Conservation (phyloP, 257 asterid genomes). For the Nicotiana undulata region DNA sequence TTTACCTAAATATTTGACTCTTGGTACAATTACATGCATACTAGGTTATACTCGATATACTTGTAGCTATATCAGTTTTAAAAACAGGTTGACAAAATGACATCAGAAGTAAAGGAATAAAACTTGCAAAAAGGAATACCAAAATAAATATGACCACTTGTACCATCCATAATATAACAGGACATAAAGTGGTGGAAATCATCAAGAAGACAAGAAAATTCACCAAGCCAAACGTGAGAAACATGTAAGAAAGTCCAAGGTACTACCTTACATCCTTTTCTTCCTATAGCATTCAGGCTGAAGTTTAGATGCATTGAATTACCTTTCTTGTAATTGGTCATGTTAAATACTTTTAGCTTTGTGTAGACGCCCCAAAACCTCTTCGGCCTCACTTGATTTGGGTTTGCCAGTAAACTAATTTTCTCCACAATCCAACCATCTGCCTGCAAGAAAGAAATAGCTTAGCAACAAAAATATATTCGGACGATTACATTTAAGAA, state of each 20-base stretch:
- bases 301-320: conserved; percentile 7
- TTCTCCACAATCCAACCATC: conserved; percentile 98
- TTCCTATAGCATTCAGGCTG: conserved; percentile 1
- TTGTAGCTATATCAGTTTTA: neutral
- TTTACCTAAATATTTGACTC: neutral
- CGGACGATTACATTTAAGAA: neutral
- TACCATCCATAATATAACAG: neutral
- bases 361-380: conserved; percentile 99
- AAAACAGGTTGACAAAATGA: neutral
- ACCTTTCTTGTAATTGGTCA: conserved; percentile 94
- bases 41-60: neutral
- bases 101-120: neutral
- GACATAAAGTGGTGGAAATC: neutral
- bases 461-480: neutral
- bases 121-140: neutral
- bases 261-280: neutral
- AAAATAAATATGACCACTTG: neutral
- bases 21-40: neutral
- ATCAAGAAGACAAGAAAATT: neutral
- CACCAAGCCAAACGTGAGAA: neutral
- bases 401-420: conserved; percentile 79
- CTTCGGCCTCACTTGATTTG: conserved; percentile 79
- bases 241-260: neutral
- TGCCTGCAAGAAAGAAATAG: conserved; percentile 45
- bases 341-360: conserved; percentile 86